Conservation (phyloP, 345 rosid genomes). For the Gynandropsis gynandra region DNA sequence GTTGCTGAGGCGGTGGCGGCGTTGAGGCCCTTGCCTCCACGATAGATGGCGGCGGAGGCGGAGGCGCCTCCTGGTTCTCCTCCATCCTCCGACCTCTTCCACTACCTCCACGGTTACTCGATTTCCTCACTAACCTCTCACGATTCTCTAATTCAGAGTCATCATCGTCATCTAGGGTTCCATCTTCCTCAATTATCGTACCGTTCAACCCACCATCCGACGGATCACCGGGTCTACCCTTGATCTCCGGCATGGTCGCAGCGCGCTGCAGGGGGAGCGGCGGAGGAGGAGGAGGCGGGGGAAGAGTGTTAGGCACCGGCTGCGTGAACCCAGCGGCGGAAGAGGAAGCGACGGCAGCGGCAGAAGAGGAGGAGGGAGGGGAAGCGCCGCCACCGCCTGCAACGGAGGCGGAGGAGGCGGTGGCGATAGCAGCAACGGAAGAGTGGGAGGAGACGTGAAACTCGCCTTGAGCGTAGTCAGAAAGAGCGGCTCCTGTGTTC, state of each 20-base stretch:
- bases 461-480: constrained; percentile 67
- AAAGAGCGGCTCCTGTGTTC: constrained; percentile 70
- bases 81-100: constrained; percentile 16
- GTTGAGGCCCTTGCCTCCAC: constrained; percentile 18
- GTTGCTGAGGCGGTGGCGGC: constrained; percentile 29
- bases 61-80: constrained; percentile 10
- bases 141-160: constrained; percentile 35
- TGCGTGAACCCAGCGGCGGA: constrained; percentile 19
- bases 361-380: constrained; percentile 39
- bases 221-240: constrained; percentile 43
- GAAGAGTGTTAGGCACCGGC: constrained; percentile 2
- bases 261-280: constrained; percentile 55
- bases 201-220: constrained; percentile 34
- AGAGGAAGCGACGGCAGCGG: constrained; percentile 34
- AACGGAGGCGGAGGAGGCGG: constrained; percentile 10
- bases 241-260: constrained; percentile 74
- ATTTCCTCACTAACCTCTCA: constrained; percentile 39
- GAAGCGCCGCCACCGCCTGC: constrained; percentile 15
- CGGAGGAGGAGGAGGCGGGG: constrained; percentile 11
- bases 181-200: constrained; percentile 53
- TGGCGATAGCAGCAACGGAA: constrained; percentile 7
- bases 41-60: constrained; percentile 18
- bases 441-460: constrained; percentile 72
- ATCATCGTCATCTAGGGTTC: constrained; percentile 34
- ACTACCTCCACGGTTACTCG: constrained; percentile 40